These are phyloP conservation scores for Peterozyma toletana DNA, from an alignment of 805 yeast species.

Conservation along the genomic window DNA sequence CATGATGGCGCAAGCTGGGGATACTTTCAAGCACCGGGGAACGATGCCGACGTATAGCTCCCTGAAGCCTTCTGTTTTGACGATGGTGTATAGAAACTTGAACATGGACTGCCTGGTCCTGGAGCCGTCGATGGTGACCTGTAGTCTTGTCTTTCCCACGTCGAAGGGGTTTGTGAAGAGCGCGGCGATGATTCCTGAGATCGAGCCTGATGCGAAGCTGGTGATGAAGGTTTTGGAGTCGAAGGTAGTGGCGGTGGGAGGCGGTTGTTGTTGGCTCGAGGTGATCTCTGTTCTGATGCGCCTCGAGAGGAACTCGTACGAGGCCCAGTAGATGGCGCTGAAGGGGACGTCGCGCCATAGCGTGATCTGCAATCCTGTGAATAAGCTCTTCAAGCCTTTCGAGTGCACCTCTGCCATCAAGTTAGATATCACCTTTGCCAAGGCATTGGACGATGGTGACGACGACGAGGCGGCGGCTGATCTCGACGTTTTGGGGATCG, in stretches of 20 bases:
- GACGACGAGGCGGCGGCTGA: slow-evolving; percentile 2
- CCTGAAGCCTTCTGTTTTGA: slow-evolving; percentile 64
- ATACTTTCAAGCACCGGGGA: slow-evolving; percentile 85
- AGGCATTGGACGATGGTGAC: slow-evolving; percentile 24
- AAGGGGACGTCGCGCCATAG: slow-evolving; percentile 98
- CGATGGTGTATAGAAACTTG: slow-evolving; percentile 54
- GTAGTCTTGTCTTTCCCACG: slow-evolving; percentile 92
- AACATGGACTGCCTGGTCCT: slow-evolving; percentile 49
- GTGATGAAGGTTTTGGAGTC: slow-evolving; percentile 38
- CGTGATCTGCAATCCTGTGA: slow-evolving; percentile 81
- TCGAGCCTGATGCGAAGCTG: slow-evolving; percentile 74
- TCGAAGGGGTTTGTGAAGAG: slow-evolving; percentile 90
- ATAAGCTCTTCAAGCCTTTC: slow-evolving; percentile 60
- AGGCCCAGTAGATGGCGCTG: slow-evolving; percentile 90
- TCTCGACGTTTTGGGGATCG: slow-evolving; percentile 50
- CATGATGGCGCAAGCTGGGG: slow-evolving; percentile 98
- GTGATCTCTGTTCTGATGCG: slow-evolving; percentile 18
- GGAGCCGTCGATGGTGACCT: slow-evolving; percentile 38
- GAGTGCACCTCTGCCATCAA: slow-evolving; percentile 33
- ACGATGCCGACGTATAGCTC: slow-evolving; percentile 84
- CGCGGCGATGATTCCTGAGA: slow-evolving; percentile 84
- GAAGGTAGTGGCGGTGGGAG: slow-evolving; percentile 2
- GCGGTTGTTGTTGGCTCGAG: not conserved
- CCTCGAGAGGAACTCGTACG: slow-evolving; percentile 51
- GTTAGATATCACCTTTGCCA: slow-evolving; percentile 31